These are phyloP conservation scores for Achaetomiella virescens DNA, from an alignment of 495 filamentous ascomycete genomes.

Conservation along the genomic window DNA sequence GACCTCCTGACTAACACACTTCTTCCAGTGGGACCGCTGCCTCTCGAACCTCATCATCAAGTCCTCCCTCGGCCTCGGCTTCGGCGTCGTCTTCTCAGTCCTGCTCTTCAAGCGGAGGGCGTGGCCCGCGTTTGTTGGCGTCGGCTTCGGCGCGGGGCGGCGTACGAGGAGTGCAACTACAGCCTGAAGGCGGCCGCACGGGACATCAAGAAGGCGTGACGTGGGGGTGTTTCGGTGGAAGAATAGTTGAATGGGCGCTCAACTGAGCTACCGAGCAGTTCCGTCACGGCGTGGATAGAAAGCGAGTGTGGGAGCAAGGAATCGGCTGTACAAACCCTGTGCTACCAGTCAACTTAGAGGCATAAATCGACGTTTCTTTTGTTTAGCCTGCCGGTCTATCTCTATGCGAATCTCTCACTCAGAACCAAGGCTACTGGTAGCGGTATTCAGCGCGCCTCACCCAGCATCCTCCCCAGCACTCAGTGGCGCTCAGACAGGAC, in stretches of 20 bases:
- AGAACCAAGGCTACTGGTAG: constrained; percentile 7
- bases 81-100: constrained; percentile 97
- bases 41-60: constrained; percentile 94
- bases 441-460: background rate
- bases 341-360: constrained; percentile 19
- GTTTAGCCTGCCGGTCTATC: constrained; percentile 1
- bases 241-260: background rate
- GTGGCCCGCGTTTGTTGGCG: constrained; percentile 88
- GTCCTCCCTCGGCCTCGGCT: constrained; percentile 85
- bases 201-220: constrained; percentile 42
- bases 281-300: background rate
- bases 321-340: constrained; percentile 22
- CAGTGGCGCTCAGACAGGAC: background rate
- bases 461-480: background rate
- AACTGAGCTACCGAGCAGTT: background rate
- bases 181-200: constrained; percentile 51
- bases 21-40: constrained; percentile 86
- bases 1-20: constrained; percentile 10
- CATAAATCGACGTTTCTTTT: constrained; percentile 19
- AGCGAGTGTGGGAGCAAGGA: background rate
- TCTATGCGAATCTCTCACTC: background rate
- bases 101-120: constrained; percentile 95
- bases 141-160: constrained; percentile 94
- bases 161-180: constrained; percentile 86
- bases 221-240: background rate